Conservation (phyloP, 768 basidiomycete species). For the Phaeolepiota aurea region DNA sequence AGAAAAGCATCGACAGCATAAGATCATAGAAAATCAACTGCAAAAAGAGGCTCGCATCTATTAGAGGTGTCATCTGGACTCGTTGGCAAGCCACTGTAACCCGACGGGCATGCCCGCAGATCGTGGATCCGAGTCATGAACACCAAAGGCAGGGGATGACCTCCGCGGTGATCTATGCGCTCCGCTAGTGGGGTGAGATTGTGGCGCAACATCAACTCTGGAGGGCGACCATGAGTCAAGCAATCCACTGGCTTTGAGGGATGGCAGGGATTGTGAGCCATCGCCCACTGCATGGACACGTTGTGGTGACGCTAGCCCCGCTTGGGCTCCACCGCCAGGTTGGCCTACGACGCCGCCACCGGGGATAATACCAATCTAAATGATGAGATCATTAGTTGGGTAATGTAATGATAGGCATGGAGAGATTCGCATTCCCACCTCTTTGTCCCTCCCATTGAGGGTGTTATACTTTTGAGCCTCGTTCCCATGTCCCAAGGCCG, state of each 20-base stretch:
- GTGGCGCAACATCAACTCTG: no score
- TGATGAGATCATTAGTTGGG: neutral
- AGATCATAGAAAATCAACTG: neutral
- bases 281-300: neutral
- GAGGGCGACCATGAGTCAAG: constrained; percentile 46
- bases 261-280: constrained; percentile 47
- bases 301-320: no score
- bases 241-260: constrained; percentile 67
- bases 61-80: constrained; percentile 29
- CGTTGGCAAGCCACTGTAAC: constrained; percentile 60
- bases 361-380: neutral
- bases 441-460: neutral
- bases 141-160: constrained; percentile 10
- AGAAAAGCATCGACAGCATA: neutral
- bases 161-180: constrained; percentile 20
- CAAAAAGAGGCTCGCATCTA: constrained; percentile 1
- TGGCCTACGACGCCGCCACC: no score
- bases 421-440: constrained; percentile 14
- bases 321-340: neutral
- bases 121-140: constrained; percentile 15
- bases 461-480: constrained; percentile 7
- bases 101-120: constrained; percentile 53
- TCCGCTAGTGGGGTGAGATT: constrained; percentile 6
- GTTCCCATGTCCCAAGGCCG: constrained; percentile 12
- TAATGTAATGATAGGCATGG: neutral